Percentiles rank a stretch among this genome's conserved stretches.
These are phyloP conservation scores for Thraustotheca clavata DNA, from an alignment of 352 stramenopile species.

Conservation along the genomic window DNA sequence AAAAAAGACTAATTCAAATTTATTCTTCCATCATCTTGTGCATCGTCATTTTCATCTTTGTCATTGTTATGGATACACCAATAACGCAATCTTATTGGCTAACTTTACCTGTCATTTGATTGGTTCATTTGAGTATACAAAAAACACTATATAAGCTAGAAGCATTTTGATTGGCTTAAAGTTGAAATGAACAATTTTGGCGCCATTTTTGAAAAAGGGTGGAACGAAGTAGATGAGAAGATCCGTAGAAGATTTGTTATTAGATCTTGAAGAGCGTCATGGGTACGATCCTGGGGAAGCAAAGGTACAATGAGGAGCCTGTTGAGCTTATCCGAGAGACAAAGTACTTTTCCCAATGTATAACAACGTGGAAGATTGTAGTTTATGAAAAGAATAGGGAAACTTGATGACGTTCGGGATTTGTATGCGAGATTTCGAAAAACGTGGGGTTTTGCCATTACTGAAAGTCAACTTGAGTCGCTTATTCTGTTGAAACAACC, in stretches of 20 bases:
- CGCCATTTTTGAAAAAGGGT: too few relatives aligned
- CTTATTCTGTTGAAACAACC: slow-evolving; percentile 55
- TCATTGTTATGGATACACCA: too few relatives aligned
- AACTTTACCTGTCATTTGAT: too few relatives aligned
- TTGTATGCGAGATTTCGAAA: slow-evolving; percentile 57
- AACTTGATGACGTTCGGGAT: slow-evolving; percentile 51
- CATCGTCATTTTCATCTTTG: neutral
- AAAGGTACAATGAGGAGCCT: slow-evolving; percentile 16
- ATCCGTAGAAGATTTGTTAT: too few relatives aligned
- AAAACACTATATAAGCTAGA: too few relatives aligned
- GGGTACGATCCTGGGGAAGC: slow-evolving; percentile 19
- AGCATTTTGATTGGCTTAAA: too few relatives aligned
- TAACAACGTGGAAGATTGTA: slow-evolving; percentile 18
- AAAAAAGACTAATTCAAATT: neutral
- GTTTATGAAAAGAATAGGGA: slow-evolving; percentile 35
- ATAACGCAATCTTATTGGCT: too few relatives aligned
- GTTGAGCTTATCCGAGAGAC: slow-evolving; percentile 62
- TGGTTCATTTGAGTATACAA: too few relatives aligned
- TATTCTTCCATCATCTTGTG: neutral
- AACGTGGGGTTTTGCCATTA: slow-evolving; percentile 67
- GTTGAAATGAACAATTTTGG: too few relatives aligned
- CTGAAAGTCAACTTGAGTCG: slow-evolving; percentile 61
- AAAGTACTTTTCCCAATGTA: slow-evolving; percentile 71
- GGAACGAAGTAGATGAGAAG: too few relatives aligned
- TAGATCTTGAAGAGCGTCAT: too few relatives aligned